Conservation (phyloP, 1,284 basidiomycete genomes). For the Pseudozyma sp. region DNA sequence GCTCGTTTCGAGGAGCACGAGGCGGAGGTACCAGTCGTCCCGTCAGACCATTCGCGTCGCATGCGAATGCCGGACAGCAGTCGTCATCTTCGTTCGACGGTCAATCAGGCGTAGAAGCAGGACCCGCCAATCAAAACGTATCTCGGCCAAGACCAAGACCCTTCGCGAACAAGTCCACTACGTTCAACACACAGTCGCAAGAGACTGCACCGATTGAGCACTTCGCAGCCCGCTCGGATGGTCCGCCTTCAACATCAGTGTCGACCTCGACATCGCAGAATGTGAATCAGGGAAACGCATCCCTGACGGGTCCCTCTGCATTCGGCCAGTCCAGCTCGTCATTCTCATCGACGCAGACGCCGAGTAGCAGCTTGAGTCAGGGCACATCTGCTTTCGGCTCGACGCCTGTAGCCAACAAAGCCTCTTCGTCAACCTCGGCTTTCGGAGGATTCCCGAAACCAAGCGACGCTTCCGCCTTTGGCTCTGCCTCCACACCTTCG, state of each 20-base stretch:
- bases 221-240: neutral
- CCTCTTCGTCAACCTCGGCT: constrained; percentile 3
- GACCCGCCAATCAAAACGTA: constrained; percentile 9
- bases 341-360: constrained; percentile 9
- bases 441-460: constrained; percentile 9
- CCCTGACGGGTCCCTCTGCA: constrained; percentile 1
- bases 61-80: constrained; percentile 8
- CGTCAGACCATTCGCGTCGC: constrained; percentile 23
- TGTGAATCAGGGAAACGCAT: neutral
- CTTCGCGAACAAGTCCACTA: constrained; percentile 39
- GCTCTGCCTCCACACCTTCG: constrained; percentile 10
- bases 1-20: constrained; percentile 21
- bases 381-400: constrained; percentile 28
- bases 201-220: constrained; percentile 1
- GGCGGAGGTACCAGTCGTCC: constrained; percentile 33
- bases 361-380: constrained; percentile 3
- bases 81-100: neutral
- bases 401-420: neutral
- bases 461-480: constrained; percentile 4
- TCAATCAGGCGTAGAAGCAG: neutral
- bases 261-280: constrained; percentile 7
- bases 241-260: neutral
- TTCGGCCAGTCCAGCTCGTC: constrained; percentile 16
- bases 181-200: constrained; percentile 25
- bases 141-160: constrained; percentile 34